Conservation (phyloP, 129 eudicot genomes). For the Mikania micrantha region DNA sequence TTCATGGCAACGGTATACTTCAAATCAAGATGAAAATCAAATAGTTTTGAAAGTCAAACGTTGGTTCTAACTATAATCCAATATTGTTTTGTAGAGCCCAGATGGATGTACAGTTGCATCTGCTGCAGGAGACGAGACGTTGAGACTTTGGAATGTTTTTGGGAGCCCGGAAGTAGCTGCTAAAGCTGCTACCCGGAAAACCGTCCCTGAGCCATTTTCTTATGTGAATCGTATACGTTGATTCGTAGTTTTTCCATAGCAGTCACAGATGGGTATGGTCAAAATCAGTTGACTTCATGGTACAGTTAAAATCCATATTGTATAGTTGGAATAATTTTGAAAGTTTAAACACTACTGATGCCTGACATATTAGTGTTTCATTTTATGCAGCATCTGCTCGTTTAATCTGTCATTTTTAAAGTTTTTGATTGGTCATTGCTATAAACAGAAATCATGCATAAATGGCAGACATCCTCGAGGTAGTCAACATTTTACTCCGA, state of each 20-base stretch:
- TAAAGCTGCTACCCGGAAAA: constrained; percentile 65
- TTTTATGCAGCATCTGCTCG: no score
- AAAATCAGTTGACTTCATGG: background rate
- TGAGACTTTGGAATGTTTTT: constrained; percentile 83
- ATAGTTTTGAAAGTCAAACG: background rate
- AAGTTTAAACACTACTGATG: no score
- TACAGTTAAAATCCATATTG: background rate
- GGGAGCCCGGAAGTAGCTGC: constrained; percentile 86
- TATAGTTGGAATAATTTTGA: no score
- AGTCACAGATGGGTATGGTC: background rate
- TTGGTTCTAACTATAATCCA: background rate
- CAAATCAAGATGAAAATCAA: background rate
- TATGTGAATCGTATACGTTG: constrained; percentile 65
- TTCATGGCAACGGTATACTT: constrained; percentile 52
- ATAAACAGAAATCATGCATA: no score
- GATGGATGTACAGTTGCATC: constrained; percentile 95
- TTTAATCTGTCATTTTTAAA: no score
- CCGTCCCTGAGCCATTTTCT: constrained; percentile 69
- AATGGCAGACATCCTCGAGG: no score
- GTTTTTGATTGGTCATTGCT: no score
- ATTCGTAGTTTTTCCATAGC: background rate
- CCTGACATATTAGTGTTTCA: no score
- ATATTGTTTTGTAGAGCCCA: constrained; percentile 53
- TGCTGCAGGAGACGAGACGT: constrained; percentile 87
- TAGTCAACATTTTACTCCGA: no score